Evolutionary conservation across 306 rosid genomes (phyloP).

Genomic region (Pachyrhizus erosus): DNA sequence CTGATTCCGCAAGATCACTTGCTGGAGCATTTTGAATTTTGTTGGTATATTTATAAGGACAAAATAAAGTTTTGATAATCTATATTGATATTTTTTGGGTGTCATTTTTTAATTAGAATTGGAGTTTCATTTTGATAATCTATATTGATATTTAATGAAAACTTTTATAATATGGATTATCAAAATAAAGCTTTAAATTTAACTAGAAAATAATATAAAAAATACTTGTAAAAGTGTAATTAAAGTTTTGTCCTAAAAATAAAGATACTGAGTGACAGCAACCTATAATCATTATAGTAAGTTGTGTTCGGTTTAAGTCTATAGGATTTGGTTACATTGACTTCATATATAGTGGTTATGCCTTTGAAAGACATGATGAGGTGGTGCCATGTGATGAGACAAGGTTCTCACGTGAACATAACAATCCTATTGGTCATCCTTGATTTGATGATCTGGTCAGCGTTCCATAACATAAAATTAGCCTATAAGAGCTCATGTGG

Average conservation of each 20-base stretch:
- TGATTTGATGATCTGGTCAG: conserved; percentile 42
- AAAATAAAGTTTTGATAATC: background rate
- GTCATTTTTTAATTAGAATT: background rate
- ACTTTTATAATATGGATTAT: background rate
- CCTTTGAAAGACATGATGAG: conserved; percentile 35
- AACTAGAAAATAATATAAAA: background rate
- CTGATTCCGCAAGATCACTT: background rate
- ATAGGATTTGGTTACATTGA: conserved; percentile 1
- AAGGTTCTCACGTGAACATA: background rate
- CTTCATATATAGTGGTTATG: background rate
- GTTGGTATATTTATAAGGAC: background rate
- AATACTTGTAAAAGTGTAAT: background rate
- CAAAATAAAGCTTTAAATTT: background rate
- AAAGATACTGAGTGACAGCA: conserved; percentile 17
- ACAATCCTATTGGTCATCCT: background rate
- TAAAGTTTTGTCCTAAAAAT: background rate
- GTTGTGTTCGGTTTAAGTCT: background rate
- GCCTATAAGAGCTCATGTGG: conserved; percentile 28
- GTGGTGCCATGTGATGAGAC: conserved; percentile 36
- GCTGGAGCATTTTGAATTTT: background rate
- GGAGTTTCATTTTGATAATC: background rate
- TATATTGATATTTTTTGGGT: background rate
- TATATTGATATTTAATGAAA: background rate
- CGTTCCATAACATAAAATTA: conserved; percentile 29
- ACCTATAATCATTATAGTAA: background rate